These are phyloP conservation scores for Chaetothyriales sp. DNA, from an alignment of 2,329 filamentous ascomycete species.

Conservation along the genomic window DNA sequence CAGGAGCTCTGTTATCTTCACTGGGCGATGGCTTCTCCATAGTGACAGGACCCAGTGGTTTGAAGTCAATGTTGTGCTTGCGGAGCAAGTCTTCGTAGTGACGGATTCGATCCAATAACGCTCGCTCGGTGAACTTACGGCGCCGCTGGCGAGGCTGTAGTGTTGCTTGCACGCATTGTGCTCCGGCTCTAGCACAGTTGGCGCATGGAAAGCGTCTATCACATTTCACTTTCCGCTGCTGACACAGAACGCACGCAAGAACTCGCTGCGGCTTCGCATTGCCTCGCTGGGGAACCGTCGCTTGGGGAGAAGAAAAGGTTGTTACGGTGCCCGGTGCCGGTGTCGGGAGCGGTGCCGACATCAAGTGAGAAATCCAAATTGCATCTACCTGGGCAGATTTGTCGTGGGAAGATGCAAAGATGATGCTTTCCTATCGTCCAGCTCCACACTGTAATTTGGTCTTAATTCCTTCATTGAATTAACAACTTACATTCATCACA, in stretches of 20 bases:
- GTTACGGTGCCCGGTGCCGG: too few relatives aligned
- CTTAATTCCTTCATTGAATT: too few relatives aligned
- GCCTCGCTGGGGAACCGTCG: background rate
- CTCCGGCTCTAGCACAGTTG: slow-evolving; percentile 51
- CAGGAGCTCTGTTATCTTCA: too few relatives aligned
- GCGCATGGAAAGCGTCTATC: slow-evolving; percentile 59
- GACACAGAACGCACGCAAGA: slow-evolving; percentile 55
- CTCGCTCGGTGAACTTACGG: slow-evolving; percentile 54
- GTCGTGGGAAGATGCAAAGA: too few relatives aligned
- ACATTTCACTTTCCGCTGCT: slow-evolving; percentile 63
- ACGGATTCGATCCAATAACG: slow-evolving; percentile 54
- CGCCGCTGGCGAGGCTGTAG: slow-evolving; percentile 42
- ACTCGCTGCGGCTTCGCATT: slow-evolving; percentile 25
- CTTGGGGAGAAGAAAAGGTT: background rate
- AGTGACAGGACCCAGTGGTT: slow-evolving; percentile 40
- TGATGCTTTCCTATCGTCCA: too few relatives aligned
- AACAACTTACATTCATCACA: too few relatives aligned
- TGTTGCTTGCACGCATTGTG: slow-evolving; percentile 39
- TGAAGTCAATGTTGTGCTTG: slow-evolving; percentile 55
- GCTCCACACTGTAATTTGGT: too few relatives aligned
- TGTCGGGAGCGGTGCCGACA: too few relatives aligned
- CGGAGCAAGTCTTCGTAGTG: slow-evolving; percentile 54
- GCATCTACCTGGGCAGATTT: too few relatives aligned
- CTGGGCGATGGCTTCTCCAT: slow-evolving; percentile 10
- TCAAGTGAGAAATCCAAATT: too few relatives aligned